A percentile compares a stretch with the other conserved stretches of the same genome.
Evolutionary conservation across 495 filamentous ascomycete genomes (phyloP).

Genomic region (Penicillium pulvis): DNA sequence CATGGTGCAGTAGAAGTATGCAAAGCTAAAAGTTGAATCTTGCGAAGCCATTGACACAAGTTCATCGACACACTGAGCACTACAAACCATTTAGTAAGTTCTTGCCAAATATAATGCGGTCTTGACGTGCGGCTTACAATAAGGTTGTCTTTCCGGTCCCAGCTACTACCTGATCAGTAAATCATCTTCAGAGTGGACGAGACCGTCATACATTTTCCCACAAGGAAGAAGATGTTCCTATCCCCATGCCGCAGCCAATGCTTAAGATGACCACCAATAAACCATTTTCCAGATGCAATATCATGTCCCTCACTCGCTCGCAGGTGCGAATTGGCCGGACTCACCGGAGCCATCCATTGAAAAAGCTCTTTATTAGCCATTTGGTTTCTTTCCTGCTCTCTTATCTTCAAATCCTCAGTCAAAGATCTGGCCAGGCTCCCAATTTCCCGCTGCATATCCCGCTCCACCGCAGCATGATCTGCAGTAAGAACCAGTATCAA

Average conservation of each 20-base stretch:
- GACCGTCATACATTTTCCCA: conserved; percentile 26
- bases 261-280: conserved; percentile 18
- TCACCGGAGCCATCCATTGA: conserved; percentile 27
- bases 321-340: conserved; percentile 19
- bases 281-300: conserved; percentile 19
- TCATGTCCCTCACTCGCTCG: conserved; percentile 15
- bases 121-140: conserved; percentile 15
- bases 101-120: neutral
- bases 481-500: conserved; percentile 26
- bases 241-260: conserved; percentile 10
- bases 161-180: conserved; percentile 11
- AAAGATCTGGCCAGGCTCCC: conserved; percentile 15
- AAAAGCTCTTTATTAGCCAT: conserved; percentile 16
- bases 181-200: neutral
- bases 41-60: conserved; percentile 13
- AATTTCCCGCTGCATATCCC: conserved; percentile 22
- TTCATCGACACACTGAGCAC: conserved; percentile 25
- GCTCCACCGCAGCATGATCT: conserved; percentile 16
- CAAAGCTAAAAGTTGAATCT: conserved; percentile 10
- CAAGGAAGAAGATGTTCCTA: conserved; percentile 14
- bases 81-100: conserved; percentile 1
- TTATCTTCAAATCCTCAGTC: conserved; percentile 22
- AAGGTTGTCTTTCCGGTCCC: conserved; percentile 28
- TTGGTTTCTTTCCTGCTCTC: conserved; percentile 18
- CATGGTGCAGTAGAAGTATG: conserved; percentile 30